Percentiles rank a stretch among this genome's conserved stretches.
Evolutionary conservation across 805 yeast species (phyloP).

Genomic region (Saturnispora sekii): DNA sequence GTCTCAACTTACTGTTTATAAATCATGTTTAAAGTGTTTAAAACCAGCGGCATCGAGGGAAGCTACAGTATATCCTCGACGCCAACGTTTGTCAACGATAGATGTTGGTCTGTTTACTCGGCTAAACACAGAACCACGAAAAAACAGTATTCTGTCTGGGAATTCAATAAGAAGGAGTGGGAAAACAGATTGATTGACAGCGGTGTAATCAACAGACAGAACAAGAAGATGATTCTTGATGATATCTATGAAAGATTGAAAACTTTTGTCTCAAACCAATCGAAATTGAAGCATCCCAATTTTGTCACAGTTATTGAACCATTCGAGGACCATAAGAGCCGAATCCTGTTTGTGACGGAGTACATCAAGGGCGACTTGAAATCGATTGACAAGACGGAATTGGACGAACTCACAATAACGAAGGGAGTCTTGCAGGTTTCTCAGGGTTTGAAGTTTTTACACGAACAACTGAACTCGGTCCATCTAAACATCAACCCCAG

Average conservation of each 20-base stretch:
- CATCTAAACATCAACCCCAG: conserved; percentile 75
- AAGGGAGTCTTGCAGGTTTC: conserved; percentile 76
- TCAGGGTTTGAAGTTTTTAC: conserved; percentile 75
- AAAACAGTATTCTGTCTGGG: conserved; percentile 68
- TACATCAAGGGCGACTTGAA: conserved; percentile 37
- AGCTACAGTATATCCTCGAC: conserved; percentile 60
- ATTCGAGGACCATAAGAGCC: conserved; percentile 71
- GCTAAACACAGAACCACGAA: conserved; percentile 64
- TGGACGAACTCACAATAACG: conserved; percentile 61
- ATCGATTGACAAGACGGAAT: conserved; percentile 31
- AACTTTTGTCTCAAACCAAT: conserved; percentile 58
- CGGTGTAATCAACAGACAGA: conserved; percentile 40
- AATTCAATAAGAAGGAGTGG: conserved; percentile 71
- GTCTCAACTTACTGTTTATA: not conserved
- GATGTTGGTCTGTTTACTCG: conserved; percentile 78
- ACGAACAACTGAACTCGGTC: conserved; percentile 60
- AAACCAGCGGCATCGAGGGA: conserved; percentile 52
- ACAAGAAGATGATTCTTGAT: conserved; percentile 39
- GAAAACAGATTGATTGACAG: conserved; percentile 45
- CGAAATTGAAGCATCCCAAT: conserved; percentile 85
- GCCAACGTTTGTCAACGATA: conserved; percentile 56
- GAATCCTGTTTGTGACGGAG: conserved; percentile 79
- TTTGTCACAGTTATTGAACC: conserved; percentile 79
- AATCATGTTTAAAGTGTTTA: conserved; percentile 43
- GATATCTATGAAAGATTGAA: conserved; percentile 60